Conservation (phyloP, 202 grass and related monocot genomes). For the Zoysia matrella region DNA sequence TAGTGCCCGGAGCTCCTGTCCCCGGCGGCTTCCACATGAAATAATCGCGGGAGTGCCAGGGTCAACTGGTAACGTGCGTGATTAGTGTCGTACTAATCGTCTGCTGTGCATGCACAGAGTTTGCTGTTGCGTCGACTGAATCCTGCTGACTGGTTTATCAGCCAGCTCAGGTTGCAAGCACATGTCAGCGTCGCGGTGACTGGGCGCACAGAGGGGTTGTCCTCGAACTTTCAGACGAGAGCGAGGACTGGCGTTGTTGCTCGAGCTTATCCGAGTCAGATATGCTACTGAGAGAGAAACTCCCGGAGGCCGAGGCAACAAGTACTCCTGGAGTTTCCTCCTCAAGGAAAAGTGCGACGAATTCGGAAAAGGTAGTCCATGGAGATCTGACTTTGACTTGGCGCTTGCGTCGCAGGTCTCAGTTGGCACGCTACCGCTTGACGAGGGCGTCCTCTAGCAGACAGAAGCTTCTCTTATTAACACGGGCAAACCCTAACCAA, state of each 20-base stretch:
- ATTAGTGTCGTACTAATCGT: background rate
- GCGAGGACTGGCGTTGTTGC: background rate
- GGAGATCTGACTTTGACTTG: constrained; percentile 9
- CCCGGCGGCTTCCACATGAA: background rate
- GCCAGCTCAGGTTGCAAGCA: background rate
- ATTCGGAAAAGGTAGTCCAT: background rate
- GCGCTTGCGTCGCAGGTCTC: background rate
- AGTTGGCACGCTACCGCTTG: background rate
- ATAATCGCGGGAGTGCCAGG: background rate
- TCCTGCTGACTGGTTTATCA: background rate
- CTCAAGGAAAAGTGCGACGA: background rate
- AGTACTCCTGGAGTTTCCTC: background rate
- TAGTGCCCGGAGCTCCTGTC: background rate
- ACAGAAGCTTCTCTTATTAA: background rate
- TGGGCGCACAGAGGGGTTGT: background rate
- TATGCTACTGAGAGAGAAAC: background rate
- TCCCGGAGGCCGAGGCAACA: background rate
- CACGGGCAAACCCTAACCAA: too few species aligned
- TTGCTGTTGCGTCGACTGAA: background rate
- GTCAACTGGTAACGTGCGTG: constrained; percentile 22
- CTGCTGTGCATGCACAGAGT: background rate
- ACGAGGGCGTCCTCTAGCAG: background rate
- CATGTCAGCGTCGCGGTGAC: constrained; percentile 44
- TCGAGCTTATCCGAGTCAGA: constrained; percentile 25
- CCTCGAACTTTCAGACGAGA: background rate